These are phyloP conservation scores for Aspergillus puulaauensis DNA, from an alignment of 2,329 filamentous ascomycete species.

Conservation along the genomic window DNA sequence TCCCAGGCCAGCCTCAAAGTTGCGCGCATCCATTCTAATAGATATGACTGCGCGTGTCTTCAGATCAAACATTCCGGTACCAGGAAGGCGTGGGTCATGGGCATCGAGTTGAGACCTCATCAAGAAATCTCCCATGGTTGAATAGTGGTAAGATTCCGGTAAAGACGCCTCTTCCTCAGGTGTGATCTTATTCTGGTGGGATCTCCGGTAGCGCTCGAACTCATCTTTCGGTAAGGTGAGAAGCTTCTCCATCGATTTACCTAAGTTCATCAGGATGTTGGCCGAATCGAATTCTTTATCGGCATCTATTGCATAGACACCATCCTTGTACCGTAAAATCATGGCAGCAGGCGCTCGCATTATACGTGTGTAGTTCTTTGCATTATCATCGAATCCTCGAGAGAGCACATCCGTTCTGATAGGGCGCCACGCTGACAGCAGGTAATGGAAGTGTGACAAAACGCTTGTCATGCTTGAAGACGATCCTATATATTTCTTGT, in stretches of 20 bases:
- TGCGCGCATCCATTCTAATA: constrained; percentile 79
- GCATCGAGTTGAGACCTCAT: constrained; percentile 96
- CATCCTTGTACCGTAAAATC: constrained; percentile 79
- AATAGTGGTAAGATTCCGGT: constrained; percentile 83
- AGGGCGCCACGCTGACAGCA: constrained; percentile 79
- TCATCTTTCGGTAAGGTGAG: constrained; percentile 79
- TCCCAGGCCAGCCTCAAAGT: constrained; percentile 72
- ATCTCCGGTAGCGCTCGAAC: constrained; percentile 79
- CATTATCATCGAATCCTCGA: constrained; percentile 61
- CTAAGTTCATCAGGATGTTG: constrained; percentile 86
- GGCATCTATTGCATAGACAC: constrained; percentile 89
- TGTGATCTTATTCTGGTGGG: constrained; percentile 65
- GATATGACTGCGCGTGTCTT: constrained; percentile 92
- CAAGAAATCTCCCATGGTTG: constrained; percentile 79
- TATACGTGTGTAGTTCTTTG: constrained; percentile 69
- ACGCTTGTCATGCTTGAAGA: constrained; percentile 94
- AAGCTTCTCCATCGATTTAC: constrained; percentile 95
- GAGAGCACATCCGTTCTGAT: constrained; percentile 69
- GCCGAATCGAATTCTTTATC: constrained; percentile 87
- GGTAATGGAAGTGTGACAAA: constrained; percentile 86
- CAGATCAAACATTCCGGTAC: constrained; percentile 90
- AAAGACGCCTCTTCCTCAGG: constrained; percentile 67
- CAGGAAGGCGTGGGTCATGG: constrained; percentile 79
- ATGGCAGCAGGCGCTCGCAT: constrained; percentile 72
- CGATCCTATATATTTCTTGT: constrained; percentile 85